Evolutionary conservation across 345 rosid species (phyloP), one percentile per base, ranked within the genome.

Genomic region (Hibiscus trionum): DNA sequence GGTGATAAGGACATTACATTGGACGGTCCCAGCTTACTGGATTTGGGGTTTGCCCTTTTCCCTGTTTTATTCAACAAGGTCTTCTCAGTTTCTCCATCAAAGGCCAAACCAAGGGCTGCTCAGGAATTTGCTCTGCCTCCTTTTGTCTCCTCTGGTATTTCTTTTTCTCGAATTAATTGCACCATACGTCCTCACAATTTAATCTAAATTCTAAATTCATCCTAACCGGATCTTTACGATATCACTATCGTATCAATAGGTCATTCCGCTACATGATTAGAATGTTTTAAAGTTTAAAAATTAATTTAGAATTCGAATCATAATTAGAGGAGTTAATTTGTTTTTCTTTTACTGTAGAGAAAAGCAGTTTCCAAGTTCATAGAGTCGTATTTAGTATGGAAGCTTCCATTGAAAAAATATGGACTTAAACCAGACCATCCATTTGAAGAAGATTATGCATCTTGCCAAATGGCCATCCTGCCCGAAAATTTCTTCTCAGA

Each of bases 21-120:
- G 91, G 91, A 85, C 91, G 2, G 82, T 87, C 60, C 91, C 91
- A 21, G 77, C 82, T 7, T 87, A 87, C 61, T 42, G 81, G 82
- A 78, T 85, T n/a, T 87, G 91, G 91, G 91, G 91, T 9, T 77
- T 88, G 74, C 91, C 91, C 9, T 88, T 88, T 82, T 85, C 72
- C 89, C 71, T 88, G 77, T 88, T 88, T 71, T 88, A 81, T 70
- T 88, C 91, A 52, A 88, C 89, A 27, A 84, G 91, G 72, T 82
- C 78, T 52, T 85, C 91, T 29, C 91, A 88, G 29, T 81, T 88
- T 73, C 76, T 88, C 66, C 85, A 88, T 66, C 75, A 77, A 76
- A 82, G 76, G 73, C 89, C 91, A 12, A 78, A 82, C 64, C 81
- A 78, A 14, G 75, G 81, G 80, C 73, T 78, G 24, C 56, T 75